Evolutionary conservation across 2,329 filamentous ascomycete species (phyloP), one percentile per base, ranked within the genome.

Genomic region (Xylariaceae sp.): DNA sequence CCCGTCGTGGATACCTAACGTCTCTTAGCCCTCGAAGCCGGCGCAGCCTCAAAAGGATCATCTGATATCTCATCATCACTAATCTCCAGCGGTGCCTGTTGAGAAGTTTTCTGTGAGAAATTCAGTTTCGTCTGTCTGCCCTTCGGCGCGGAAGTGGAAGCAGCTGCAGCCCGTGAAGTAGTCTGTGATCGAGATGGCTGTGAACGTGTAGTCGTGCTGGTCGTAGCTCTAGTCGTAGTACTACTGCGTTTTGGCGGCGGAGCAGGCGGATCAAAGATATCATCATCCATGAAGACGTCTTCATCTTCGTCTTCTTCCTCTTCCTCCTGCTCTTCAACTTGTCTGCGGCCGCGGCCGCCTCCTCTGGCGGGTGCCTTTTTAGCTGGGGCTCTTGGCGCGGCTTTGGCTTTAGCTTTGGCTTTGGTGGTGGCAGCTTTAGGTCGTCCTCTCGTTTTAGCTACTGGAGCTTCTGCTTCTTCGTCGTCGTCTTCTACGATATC

Each of bases 51-150:
- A 67, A 86, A 86, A 0, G 76, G 72, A 51, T 83, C 80, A 43
- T 84, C 80, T 0, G 78, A 81, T 44, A 86, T 84, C 67, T 85
- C 83, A 64, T 86, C 83, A 55, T 85, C 82, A 57, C 83, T 86
- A 51, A 85, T 79, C 64, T 85, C 81, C 12, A 80, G 64, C n/a
- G 75, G 73, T 35, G 75, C 69, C 58, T 79, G 75, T 32, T 59
- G 57, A 6, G 74, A 72, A 2, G 72, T 68, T 57, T 69, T 67
- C 60, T 78, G 72, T 7, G 75, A 76, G 59, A 82, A 81, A 56
- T 71, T 79, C 29, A 81, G 67, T 42, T 69, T 79, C 1, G 77
- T 76, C 66, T 81, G 79, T 49, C 70, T 70, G 43, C 66, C 61
- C 55, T 69, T 73, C 12, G 72, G 60, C 8, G 68, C 55, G 1